Evolutionary conservation across 2,329 filamentous ascomycete genomes (phyloP), one percentile per base, ranked within the genome.

Genomic region (Graphilbum ipis-grandicollis): DNA sequence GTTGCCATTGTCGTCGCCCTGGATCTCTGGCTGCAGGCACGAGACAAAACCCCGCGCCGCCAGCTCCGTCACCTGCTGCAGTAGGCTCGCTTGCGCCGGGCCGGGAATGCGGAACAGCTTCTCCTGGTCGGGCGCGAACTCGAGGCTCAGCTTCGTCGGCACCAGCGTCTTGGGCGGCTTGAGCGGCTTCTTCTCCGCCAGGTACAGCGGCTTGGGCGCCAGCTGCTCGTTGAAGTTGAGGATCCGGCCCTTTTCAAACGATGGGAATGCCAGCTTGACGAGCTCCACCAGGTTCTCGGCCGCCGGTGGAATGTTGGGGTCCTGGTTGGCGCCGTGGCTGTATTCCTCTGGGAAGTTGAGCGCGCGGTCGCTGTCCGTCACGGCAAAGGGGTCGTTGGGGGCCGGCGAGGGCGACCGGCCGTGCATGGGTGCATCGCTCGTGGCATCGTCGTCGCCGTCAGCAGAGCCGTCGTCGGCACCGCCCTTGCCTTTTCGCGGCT

Each of bases 101-200:
- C 75, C 75, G 0, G 73, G 66, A n/a, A 88, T 71, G 39, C 76
- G 75, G 53, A 96, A 98, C 19, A 70, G 65, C 47, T 85, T 84
- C 54, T 93, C 83, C 46, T 93, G 81, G 48, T 96, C 90, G 33
- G 72, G 68, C 3, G 82, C 79, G 25, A 96, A 62, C 42, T 98
- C 90, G 13, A 98, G 65, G 42, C 75, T 85, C 39, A 93, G 67
- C 56, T 98, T 98, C 17, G 79, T 86, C 0, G 85, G 84, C 5
- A 85, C 69, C 4, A 96, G 66, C 14, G 82, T 66, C 55, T 86
- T 90, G 1, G 85, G 82, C 30, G 75, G 76, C 55, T 85, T 93
- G 1, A 66, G 45, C 0, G 86, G 84, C 29, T 75, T 72, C 56
- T 93, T 90, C 39, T 79, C 77, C 43, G 80, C 68, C 56, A 81